Base-by-base conservation (phyloP, 1,139 yeast genomes). In the Petasospora fabianii region DNA sequence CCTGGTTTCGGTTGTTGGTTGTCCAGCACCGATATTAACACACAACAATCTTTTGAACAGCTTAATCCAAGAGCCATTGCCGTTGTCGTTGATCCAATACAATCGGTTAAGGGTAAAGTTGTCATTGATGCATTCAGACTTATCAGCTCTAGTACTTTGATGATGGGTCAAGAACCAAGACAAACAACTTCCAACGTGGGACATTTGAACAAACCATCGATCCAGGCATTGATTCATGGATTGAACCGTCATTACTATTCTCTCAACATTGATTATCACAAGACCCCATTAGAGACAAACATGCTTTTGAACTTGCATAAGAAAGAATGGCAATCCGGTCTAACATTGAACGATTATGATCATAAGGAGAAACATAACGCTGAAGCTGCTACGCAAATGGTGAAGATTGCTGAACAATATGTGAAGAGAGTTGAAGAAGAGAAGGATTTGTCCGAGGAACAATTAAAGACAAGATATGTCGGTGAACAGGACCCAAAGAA, bases 1-100 rank as follows among this genome's bases (percentile, higher is more conserved):
- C 98, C 98, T 2, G 98, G 98, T 16, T 92, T 90, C 61, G 98
- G 98, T n/a, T 92, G 98, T 69, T 92, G 98, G 97, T 74, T 92
- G 55, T 88, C 97, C 7, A 81, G 94, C 18, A 97, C 92, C 30
- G 99, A 92, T 75, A 95, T 94, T 44, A 88, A 88, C 61, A 92
- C 99, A 3, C 99, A 92, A 59, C 96, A 92, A 61, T 85, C 96
- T 32, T 94, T 92, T 62, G 98, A 92, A 61, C 97, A 90, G 64
- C 78, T 94, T 61, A 90, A 90, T 60, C 84, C 81, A 52, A 73
- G 97, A 55, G 95, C 97, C 0, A 97, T 92, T 30, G 98, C 99
- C 1, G 97, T 92, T 32, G 99, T 92, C 32, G 82, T 92, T 49
- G 99, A 92, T 64, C 98, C 99, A 32, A 87, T 92, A 54, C 98